phyloP scores from a whole-genome alignment of 1,284 basidiomycete genomes.

The Puccinia horiana region DNA sequence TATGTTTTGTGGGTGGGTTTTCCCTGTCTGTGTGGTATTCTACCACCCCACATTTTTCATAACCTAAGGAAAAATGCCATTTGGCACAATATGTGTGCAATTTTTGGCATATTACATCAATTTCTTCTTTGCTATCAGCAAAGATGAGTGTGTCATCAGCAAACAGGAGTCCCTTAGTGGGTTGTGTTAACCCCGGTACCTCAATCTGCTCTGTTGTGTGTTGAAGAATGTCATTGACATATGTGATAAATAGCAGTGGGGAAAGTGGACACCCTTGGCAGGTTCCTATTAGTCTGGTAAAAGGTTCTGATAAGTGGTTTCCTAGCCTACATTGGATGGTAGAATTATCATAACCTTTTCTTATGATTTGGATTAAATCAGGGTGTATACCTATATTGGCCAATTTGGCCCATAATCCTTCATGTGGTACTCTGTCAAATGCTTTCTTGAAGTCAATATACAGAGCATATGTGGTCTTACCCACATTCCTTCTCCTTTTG shows the following conservation, averaged over 20 bases:
- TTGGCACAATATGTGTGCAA: background rate
- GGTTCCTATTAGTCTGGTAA: background rate
- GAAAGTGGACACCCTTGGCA: slow-evolving; percentile 17
- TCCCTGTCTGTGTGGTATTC: background rate
- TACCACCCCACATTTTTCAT: slow-evolving; percentile 13
- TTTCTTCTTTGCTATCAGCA: background rate
- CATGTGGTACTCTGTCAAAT: slow-evolving; percentile 27
- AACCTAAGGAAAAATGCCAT: slow-evolving; percentile 31
- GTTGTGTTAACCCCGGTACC: background rate
- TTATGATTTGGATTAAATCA: background rate
- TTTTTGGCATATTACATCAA: background rate
- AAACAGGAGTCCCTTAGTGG: background rate
- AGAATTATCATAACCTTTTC: background rate
- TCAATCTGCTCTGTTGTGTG: background rate
- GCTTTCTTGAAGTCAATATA: slow-evolving; percentile 42
- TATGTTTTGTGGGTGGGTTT: too few relatives aligned
- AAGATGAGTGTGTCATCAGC: slow-evolving; percentile 33
- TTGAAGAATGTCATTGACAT: slow-evolving; percentile 21
- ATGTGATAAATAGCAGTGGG: slow-evolving; percentile 17
- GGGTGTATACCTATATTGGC: background rate
- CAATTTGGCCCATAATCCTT: slow-evolving; percentile 26
- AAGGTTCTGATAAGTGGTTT: background rate
- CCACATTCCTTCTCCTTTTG: background rate
- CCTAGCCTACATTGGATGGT: background rate
- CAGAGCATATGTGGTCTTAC: background rate